phyloP scores from a whole-genome alignment of 2,329 filamentous ascomycete genomes.

The Macrophomina phaseolina region DNA sequence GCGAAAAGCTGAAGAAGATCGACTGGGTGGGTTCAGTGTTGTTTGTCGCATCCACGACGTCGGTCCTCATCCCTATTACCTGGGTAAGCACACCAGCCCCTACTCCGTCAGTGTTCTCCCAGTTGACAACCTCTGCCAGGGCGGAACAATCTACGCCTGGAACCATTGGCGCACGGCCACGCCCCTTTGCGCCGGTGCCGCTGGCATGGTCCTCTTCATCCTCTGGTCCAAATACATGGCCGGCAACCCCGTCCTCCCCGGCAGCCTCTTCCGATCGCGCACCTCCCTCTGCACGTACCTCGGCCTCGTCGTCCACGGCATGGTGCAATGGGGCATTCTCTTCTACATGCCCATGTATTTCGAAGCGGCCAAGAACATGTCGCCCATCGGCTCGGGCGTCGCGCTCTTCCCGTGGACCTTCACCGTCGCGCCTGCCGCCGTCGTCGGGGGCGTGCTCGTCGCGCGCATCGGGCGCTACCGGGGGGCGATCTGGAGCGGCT shows the following conservation, averaged over 20 bases:
- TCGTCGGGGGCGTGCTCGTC: constrained; percentile 35
- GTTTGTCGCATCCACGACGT: constrained; percentile 62
- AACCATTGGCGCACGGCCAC: constrained; percentile 32
- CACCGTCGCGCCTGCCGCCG: constrained; percentile 35
- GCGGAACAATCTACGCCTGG: constrained; percentile 35
- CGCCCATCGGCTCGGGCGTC: constrained; percentile 34
- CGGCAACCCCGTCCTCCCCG: constrained; percentile 36
- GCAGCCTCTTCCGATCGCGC: constrained; percentile 38
- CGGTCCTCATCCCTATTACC: constrained; percentile 62
- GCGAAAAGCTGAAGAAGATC: constrained; percentile 55
- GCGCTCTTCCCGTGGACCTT: constrained; percentile 40
- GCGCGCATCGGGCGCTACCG: constrained; percentile 34
- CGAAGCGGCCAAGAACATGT: constrained; percentile 34
- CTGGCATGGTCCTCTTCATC: constrained; percentile 33
- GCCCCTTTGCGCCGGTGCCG: constrained; percentile 32
- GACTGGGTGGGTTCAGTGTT: constrained; percentile 66
- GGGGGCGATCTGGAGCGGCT: constrained; percentile 37
- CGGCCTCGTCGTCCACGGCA: constrained; percentile 38
- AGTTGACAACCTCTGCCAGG: constrained; percentile 31
- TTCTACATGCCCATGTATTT: constrained; percentile 45
- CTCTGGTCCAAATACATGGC: constrained; percentile 34
- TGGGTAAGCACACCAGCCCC: constrained; percentile 42
- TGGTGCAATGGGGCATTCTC: constrained; percentile 35
- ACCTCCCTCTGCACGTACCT: constrained; percentile 39
- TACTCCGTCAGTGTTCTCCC: background rate